Base-by-base conservation (phyloP, 73 alveolate species). In the Blepharisma stoltei region DNA sequence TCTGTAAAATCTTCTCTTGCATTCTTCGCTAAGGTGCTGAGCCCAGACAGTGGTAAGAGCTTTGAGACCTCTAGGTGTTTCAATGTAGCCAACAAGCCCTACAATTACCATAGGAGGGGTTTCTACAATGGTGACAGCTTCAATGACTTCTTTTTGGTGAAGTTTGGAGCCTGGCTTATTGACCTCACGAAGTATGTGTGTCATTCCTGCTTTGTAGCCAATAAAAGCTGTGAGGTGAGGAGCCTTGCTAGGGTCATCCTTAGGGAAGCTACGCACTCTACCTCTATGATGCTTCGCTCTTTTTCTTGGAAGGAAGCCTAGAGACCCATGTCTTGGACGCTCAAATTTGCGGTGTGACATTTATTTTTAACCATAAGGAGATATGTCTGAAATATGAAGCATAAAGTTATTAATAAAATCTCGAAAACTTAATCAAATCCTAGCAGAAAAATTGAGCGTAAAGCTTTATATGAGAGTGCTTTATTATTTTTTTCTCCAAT, bases 131-230 rank as follows among this genome's bases (percentile, higher is more conserved):
- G 99, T 96, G 50, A 96, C 99, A 54, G 99, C 98, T 91, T 97
- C 99, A 71, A 97, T 99, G 81, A 92, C 90, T 86, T 97, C 99
- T 92, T 94, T 96, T 94, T 94, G 96, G 94, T 95, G 89, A 85
- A 94, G 86, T 90, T 97, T 95, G 86, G 98, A 96, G 67, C 99
- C 99, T 70, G 98, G 97, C 88, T 95, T 92, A 49, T 96, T 97
- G 86, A 94, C 98, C 78, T 95, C 97, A 78, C 99, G 96, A 78
- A 96, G 98, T 82, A 97, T 95, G 93, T 97, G 99, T 47, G 99
- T 96, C 99, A 97, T 97, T 76, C 99, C 99, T 45, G 99, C 99
- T 92, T 97, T 97, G 96, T 89, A 97, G 83, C 99, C 99, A 82
- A 96, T 89, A 91, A 96, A 97, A 83, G 99, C 99, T 7, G 99